phyloP scores from a whole-genome alignment of 306 rosid species.

The Pterocarpus macrocarpus region DNA sequence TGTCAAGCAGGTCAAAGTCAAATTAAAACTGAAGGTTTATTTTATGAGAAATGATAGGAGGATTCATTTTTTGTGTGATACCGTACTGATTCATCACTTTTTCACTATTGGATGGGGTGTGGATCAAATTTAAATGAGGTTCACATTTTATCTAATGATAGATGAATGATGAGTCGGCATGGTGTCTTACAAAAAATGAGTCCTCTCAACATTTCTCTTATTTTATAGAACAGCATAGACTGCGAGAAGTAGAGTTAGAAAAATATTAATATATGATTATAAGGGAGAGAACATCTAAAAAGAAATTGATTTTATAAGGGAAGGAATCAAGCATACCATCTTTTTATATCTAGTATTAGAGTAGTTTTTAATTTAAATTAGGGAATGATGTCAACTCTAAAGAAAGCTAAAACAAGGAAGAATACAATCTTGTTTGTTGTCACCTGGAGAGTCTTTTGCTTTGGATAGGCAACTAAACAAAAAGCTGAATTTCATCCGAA shows the following conservation, averaged over 20 bases:
- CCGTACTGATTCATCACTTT: too few relatives aligned
- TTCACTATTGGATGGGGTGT: too few relatives aligned
- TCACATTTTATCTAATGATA: too few relatives aligned
- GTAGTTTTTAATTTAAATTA: background rate
- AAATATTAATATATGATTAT: background rate
- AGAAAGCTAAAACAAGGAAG: background rate
- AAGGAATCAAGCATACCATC: background rate
- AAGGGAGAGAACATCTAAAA: background rate
- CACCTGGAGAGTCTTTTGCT: slow-evolving; percentile 36
- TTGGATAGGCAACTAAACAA: slow-evolving; percentile 60
- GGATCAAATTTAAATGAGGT: too few relatives aligned
- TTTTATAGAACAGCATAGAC: too few relatives aligned
- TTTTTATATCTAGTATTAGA: background rate
- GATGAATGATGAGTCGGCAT: too few relatives aligned
- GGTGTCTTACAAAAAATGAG: too few relatives aligned
- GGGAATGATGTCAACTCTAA: background rate
- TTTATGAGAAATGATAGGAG: background rate
- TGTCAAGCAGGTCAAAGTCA: background rate
- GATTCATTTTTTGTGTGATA: too few relatives aligned
- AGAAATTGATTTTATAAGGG: background rate
- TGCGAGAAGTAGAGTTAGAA: background rate
- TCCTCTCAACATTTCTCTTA: too few relatives aligned
- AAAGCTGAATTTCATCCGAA: slow-evolving; percentile 56
- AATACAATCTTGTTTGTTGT: slow-evolving; percentile 48
- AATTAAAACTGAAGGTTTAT: background rate